A percentile compares a stretch with the other conserved stretches of the same genome.
Evolutionary conservation across 345 rosid genomes (phyloP).

Genomic region (Noccaea caerulescens): DNA sequence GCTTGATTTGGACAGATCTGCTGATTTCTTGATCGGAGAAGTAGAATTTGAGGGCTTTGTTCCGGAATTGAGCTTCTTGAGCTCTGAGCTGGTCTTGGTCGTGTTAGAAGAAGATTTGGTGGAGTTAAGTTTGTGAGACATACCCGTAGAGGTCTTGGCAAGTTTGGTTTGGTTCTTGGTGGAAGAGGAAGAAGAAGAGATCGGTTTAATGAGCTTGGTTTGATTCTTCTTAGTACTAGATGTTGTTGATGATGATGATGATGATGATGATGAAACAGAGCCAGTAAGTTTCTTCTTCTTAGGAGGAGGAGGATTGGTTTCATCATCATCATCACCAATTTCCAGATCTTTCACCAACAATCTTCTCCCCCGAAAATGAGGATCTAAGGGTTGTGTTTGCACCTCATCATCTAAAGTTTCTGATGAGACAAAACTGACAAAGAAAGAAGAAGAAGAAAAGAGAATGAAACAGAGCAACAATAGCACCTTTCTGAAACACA

Average conservation of each 20-base stretch:
- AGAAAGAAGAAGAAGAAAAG: constrained; percentile 38
- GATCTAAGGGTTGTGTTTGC: constrained; percentile 34
- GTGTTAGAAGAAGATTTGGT: constrained; percentile 44
- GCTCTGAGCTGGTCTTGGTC: constrained; percentile 42
- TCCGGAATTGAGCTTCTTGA: constrained; percentile 53
- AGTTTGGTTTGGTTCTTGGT: constrained; percentile 58
- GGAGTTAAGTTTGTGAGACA: constrained; percentile 55
- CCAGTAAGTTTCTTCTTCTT: constrained; percentile 52
- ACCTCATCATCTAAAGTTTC: constrained; percentile 32
- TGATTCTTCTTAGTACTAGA: constrained; percentile 51
- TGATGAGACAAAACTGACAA: constrained; percentile 42
- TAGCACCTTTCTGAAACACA: constrained; percentile 54
- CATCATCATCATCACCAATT: constrained; percentile 31
- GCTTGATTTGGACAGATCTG: constrained; percentile 59
- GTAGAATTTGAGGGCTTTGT: constrained; percentile 54
- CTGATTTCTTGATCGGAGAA: constrained; percentile 47
- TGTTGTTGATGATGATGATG: constrained; percentile 32
- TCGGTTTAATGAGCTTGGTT: constrained; percentile 55
- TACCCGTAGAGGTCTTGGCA: constrained; percentile 30
- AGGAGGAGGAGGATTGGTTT: constrained; percentile 37
- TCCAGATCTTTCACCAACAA: constrained; percentile 48
- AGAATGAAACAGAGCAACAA: constrained; percentile 48
- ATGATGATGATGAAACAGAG: constrained; percentile 31
- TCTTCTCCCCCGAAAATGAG: constrained; percentile 47
- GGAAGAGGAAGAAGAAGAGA: constrained; percentile 36